These are phyloP conservation scores for Mycena crocata DNA, from an alignment of 768 basidiomycete genomes.

Conservation along the genomic window DNA sequence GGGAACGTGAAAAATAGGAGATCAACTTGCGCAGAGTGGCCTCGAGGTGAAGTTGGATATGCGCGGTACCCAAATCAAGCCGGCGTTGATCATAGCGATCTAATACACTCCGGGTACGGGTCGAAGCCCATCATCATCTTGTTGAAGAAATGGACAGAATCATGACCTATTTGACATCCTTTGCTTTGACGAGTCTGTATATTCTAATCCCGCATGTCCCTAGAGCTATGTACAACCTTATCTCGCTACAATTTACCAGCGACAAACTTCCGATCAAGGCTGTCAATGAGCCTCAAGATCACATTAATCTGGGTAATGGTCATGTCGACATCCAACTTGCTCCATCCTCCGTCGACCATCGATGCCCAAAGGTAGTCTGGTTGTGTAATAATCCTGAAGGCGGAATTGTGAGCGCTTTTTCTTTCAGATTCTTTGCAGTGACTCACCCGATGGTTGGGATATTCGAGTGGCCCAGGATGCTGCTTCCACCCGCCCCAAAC, in stretches of 20 bases:
- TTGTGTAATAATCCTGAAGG: constrained; percentile 42
- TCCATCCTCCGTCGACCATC: constrained; percentile 46
- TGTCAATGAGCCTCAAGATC: constrained; percentile 37
- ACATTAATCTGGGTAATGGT: constrained; percentile 45
- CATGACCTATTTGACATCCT: too few species aligned
- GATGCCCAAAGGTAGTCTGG: constrained; percentile 47
- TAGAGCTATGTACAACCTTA: too few species aligned
- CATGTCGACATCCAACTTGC: constrained; percentile 39
- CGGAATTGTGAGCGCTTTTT: neutral
- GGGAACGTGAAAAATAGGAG: too few species aligned
- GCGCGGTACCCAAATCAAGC: too few species aligned
- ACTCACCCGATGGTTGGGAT: constrained; percentile 45
- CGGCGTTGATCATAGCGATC: too few species aligned
- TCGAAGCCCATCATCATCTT: too few species aligned
- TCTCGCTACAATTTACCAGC: constrained; percentile 21
- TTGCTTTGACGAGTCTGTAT: too few species aligned
- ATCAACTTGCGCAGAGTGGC: too few species aligned
- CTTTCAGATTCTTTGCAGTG: neutral
- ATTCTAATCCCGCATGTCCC: too few species aligned
- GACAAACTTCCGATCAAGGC: constrained; percentile 37
- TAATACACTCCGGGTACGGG: too few species aligned
- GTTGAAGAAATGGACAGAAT: too few species aligned
- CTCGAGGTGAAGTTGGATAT: too few species aligned
- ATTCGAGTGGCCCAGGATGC: constrained; percentile 38
- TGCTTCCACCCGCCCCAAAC: constrained; percentile 48